Conservation (phyloP, 2,329 filamentous ascomycete genomes). For the Fusarium sambucinum region DNA sequence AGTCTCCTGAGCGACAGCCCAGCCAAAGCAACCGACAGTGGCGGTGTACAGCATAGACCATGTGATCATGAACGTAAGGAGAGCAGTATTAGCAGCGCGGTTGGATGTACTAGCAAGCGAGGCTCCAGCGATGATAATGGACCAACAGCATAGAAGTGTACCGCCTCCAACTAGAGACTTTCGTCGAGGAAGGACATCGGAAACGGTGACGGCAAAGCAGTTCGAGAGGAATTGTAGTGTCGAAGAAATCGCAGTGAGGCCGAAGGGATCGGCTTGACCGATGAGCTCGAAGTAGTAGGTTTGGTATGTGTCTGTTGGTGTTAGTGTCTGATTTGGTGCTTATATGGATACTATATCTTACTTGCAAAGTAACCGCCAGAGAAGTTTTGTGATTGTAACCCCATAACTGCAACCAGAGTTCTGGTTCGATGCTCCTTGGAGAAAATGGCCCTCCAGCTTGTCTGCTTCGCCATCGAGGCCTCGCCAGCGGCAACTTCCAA, state of each 20-base stretch:
- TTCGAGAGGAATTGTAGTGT: conserved; percentile 49
- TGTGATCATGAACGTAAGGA: conserved; percentile 49
- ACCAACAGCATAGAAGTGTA: conserved; percentile 45
- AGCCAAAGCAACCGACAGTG: conserved; percentile 49
- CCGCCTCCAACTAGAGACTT: conserved; percentile 47
- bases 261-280: conserved; percentile 48
- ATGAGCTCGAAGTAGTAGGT: conserved; percentile 51
- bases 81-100: conserved; percentile 44
- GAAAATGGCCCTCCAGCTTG: conserved; percentile 49
- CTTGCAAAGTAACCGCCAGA: conserved; percentile 50
- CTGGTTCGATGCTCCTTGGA: conserved; percentile 47
- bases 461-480: conserved; percentile 43
- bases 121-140: conserved; percentile 46
- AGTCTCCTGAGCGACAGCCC: conserved; percentile 49
- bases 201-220: conserved; percentile 42
- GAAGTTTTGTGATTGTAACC: conserved; percentile 48
- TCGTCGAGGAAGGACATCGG: conserved; percentile 45
- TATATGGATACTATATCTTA: conserved; percentile 7
- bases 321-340: not conserved
- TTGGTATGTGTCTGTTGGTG: conserved; percentile 44
- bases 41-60: conserved; percentile 50
- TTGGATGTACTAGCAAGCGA: conserved; percentile 41
- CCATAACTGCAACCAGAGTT: conserved; percentile 46
- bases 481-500: conserved; percentile 45
- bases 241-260: conserved; percentile 48